Conservation (phyloP, 495 filamentous ascomycete species). For the Xylaria longipes region DNA sequence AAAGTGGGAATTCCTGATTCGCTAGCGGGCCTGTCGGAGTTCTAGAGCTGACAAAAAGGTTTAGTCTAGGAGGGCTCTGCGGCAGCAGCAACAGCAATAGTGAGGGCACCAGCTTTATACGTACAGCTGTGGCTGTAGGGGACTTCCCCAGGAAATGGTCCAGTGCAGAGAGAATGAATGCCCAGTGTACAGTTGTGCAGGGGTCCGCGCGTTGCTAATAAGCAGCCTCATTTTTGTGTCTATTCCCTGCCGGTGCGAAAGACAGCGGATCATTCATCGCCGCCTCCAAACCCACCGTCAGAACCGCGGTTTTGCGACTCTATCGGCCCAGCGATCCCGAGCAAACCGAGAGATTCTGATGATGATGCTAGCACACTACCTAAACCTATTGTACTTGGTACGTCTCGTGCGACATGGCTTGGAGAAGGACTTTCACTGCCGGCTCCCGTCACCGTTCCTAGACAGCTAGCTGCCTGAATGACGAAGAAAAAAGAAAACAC, state of each 20-base stretch:
- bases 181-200: background rate
- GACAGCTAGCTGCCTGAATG: background rate
- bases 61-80: conserved; percentile 10
- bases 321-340: background rate
- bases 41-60: conserved; percentile 1
- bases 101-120: background rate
- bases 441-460: conserved; percentile 17
- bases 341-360: background rate
- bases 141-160: conserved; percentile 1
- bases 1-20: background rate
- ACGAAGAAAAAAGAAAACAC: conserved; percentile 12
- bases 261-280: background rate
- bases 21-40: background rate
- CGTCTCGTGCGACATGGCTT: conserved; percentile 11
- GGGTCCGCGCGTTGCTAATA: conserved; percentile 8
- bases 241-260: background rate
- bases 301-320: background rate
- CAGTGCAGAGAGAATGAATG: conserved; percentile 2
- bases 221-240: conserved; percentile 21
- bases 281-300: background rate
- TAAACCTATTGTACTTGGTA: background rate
- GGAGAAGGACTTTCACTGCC: conserved; percentile 20
- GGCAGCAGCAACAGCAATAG: background rate
- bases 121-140: conserved; percentile 3
- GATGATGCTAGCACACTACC: background rate